Evolutionary conservation across 768 basidiomycete species (phyloP).

Genomic region (Goffeauzyma gilvescens): DNA sequence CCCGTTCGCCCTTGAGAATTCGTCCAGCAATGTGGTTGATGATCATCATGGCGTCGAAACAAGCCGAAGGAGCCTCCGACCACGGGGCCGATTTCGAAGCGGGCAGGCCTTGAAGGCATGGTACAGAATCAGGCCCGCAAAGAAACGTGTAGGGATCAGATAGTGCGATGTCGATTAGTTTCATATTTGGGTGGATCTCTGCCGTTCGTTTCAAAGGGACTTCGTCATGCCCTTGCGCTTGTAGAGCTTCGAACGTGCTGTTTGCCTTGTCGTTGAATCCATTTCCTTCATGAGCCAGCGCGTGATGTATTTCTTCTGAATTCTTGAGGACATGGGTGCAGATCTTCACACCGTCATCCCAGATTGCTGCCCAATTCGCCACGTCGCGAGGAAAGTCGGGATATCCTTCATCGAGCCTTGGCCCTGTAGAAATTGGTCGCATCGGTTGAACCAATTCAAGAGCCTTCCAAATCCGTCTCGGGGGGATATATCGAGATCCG

Average conservation of each 20-base stretch:
- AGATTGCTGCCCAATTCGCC: conserved; percentile 7
- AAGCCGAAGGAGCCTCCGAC: conserved; percentile 11
- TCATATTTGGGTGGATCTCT: background rate
- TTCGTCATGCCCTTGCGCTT: conserved; percentile 9
- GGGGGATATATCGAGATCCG: conserved; percentile 4
- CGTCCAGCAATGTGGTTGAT: conserved; percentile 21
- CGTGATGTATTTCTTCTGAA: conserved; percentile 14
- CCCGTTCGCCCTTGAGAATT: conserved; percentile 19
- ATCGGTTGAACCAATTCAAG: conserved; percentile 8
- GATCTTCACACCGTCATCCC: conserved; percentile 17
- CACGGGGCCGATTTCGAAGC: conserved; percentile 13
- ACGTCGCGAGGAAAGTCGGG: conserved; percentile 6
- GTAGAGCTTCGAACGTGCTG: conserved; percentile 4
- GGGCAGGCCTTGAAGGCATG: conserved; percentile 10
- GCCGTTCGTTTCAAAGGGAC: conserved; percentile 11
- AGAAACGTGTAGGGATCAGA: conserved; percentile 18
- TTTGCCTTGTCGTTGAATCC: background rate
- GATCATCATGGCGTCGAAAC: conserved; percentile 14
- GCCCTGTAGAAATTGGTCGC: conserved; percentile 14
- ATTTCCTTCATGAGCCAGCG: conserved; percentile 12
- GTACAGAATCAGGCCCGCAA: conserved; percentile 13
- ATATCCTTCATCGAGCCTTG: conserved; percentile 15
- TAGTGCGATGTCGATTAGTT: background rate
- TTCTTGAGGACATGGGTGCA: conserved; percentile 12
- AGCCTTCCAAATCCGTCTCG: conserved; percentile 10